Base-by-base conservation (phyloP, 108 stramenopile species). In the Conticribra weissflogii region DNA sequence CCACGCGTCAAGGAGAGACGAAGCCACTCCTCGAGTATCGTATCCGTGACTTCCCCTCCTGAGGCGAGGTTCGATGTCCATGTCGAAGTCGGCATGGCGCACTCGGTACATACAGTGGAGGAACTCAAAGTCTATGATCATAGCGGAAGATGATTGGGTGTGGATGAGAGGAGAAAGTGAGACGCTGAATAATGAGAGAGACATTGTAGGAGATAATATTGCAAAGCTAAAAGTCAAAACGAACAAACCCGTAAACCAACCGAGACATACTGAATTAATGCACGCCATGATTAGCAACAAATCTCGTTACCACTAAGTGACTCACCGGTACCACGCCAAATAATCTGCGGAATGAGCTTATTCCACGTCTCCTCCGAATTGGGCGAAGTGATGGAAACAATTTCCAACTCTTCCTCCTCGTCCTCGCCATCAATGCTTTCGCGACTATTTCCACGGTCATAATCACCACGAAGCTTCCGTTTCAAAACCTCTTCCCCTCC, bases 311-410 rank as follows among this genome's bases (percentile, higher is more conserved):
- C n/a, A n/a, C n/a, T n/a, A n/a, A n/a, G n/a, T n/a, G n/a, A n/a
- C n/a, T n/a, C n/a, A n/a, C n/a, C 50, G 50, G 50, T 18, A 9
- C 50, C 50, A 17, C 50, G 16, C 50, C 50, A 51, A 21, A 51
- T 51, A 4, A 51, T 19, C 4, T 17, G 16, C 3, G 50, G 50
- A 18, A 51, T 51, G 50, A 51, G 50, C 18, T 21, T 51, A 16
- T 51, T 18, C 50, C 50, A 51, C 4, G 19, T 21, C 4, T 9
- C 12, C 50, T 9, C 12, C 3, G 50, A 51, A 19, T 3, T 18
- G 19, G 18, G 4, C 50, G 12, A 9, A 19, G 50, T 4, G 12
- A 21, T n/a, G n/a, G n/a, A 17, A 21, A 16, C 36, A 9, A 12
- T 9, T 12, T 41, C 36, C 5, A 9, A 9, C 3, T 51, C 50